These are phyloP conservation scores for Exophiala oligosperma DNA, from an alignment of 2,329 filamentous ascomycete genomes.

Conservation along the genomic window DNA sequence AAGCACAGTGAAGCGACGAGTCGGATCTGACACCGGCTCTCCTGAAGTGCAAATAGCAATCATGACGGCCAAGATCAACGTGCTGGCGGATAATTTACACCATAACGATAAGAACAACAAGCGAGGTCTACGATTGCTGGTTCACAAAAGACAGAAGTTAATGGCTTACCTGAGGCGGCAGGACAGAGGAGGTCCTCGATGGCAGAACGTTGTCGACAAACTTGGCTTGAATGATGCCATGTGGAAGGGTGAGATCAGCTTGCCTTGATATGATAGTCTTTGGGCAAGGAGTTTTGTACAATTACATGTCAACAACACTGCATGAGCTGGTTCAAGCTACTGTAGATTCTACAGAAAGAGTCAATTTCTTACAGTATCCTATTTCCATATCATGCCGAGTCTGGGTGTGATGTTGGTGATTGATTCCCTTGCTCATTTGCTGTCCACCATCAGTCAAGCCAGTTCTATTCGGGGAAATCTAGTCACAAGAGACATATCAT, in stretches of 20 bases:
- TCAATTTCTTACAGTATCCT: no score
- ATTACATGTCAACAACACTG: background rate
- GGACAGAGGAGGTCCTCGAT: constrained; percentile 87
- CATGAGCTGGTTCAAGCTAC: background rate
- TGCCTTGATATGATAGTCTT: constrained; percentile 49
- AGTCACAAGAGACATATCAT: no score
- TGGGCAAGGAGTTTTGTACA: constrained; percentile 17
- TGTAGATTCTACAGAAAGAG: no score
- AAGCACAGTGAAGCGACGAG: constrained; percentile 41
- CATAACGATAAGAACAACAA: constrained; percentile 90
- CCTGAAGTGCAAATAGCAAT: constrained; percentile 98
- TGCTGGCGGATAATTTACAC: constrained; percentile 71
- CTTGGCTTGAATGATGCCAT: constrained; percentile 84
- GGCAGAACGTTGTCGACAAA: constrained; percentile 80
- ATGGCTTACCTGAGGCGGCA: constrained; percentile 82
- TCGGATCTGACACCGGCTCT: constrained; percentile 90
- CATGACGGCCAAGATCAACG: constrained; percentile 88
- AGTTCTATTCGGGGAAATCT: no score
- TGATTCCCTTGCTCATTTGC: no score
- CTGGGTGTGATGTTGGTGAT: no score
- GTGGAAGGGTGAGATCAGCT: constrained; percentile 84
- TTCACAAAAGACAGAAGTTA: constrained; percentile 86
- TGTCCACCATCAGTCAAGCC: no score
- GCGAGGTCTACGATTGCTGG: constrained; percentile 79
- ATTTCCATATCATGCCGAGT: no score